These are phyloP conservation scores for Coemansia sp. DNA, from an alignment of 192 early-diverging fungal genomes.

Conservation along the genomic window DNA sequence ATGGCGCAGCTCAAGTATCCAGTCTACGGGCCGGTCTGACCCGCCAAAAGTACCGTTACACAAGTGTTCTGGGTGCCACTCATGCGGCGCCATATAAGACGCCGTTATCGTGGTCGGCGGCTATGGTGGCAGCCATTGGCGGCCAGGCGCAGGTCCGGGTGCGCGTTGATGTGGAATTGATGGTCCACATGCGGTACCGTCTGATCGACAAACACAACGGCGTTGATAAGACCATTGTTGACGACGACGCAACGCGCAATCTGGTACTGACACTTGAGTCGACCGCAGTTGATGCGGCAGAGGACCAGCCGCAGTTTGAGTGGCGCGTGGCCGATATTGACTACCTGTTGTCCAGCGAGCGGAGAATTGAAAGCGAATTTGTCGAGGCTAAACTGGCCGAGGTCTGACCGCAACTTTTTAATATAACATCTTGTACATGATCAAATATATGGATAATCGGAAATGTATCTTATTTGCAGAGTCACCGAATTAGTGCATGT, in stretches of 20 bases:
- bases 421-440: not conserved
- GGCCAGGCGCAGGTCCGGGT: slow-evolving; percentile 25
- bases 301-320: slow-evolving; percentile 9
- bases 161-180: slow-evolving; percentile 33
- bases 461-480: too few relatives aligned
- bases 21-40: slow-evolving; percentile 25
- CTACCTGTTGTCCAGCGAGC: slow-evolving; percentile 45
- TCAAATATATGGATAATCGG: too few relatives aligned
- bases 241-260: slow-evolving; percentile 39
- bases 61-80: slow-evolving; percentile 22
- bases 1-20: slow-evolving; percentile 12
- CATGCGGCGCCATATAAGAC: not conserved
- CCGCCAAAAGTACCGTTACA: slow-evolving; percentile 25
- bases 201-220: slow-evolving; percentile 12
- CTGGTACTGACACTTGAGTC: slow-evolving; percentile 44
- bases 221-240: slow-evolving; percentile 25
- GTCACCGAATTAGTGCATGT: too few relatives aligned
- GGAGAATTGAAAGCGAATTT: slow-evolving; percentile 10
- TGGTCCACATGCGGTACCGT: slow-evolving; percentile 36
- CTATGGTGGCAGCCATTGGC: not conserved
- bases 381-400: not conserved
- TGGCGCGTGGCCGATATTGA: slow-evolving; percentile 48
- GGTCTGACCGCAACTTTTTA: not conserved
- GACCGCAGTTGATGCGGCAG: not conserved
- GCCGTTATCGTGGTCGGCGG: not conserved